Percentiles rank a stretch among this genome's conserved stretches.
These are phyloP conservation scores for Umbelopsis sp. DNA, from an alignment of 371 early-diverging fungal species.

Conservation along the genomic window DNA sequence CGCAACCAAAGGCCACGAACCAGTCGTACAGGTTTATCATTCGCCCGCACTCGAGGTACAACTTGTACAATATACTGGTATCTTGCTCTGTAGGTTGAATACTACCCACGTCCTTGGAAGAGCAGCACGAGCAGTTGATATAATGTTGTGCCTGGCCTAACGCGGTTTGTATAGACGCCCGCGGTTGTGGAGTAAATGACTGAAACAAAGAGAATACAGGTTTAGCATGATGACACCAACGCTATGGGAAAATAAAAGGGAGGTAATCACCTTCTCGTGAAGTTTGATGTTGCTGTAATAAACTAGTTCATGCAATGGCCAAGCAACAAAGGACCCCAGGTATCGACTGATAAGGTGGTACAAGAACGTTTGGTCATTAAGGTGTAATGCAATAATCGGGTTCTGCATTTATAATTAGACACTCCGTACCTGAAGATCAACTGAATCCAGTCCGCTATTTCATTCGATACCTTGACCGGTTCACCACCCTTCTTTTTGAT, in stretches of 20 bases:
- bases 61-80: slow-evolving; percentile 81
- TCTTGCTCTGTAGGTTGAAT: slow-evolving; percentile 71
- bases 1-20: slow-evolving; percentile 80
- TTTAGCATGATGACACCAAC: not conserved
- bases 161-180: slow-evolving; percentile 83
- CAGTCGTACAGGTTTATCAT: slow-evolving; percentile 94
- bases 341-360: slow-evolving; percentile 34
- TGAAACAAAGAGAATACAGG: slow-evolving; percentile 25
- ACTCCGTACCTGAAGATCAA: slow-evolving; percentile 42
- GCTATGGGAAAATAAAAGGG: not conserved
- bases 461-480: slow-evolving; percentile 48
- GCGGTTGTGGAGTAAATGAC: slow-evolving; percentile 84
- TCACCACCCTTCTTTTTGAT: slow-evolving; percentile 41
- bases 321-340: slow-evolving; percentile 55
- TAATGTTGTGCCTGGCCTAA: slow-evolving; percentile 77
- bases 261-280: slow-evolving; percentile 67
- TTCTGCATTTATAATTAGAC: too few relatives aligned
- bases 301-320: slow-evolving; percentile 73
- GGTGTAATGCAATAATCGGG: too few relatives aligned
- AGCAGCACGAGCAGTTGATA: slow-evolving; percentile 77
- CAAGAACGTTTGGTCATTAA: not conserved
- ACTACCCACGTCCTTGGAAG: slow-evolving; percentile 21
- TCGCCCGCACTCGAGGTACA: slow-evolving; percentile 90
- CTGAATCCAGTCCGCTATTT: slow-evolving; percentile 50
- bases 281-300: slow-evolving; percentile 72